Percentiles rank a stretch among this genome's conserved stretches.
Evolutionary conservation across 768 basidiomycete species (phyloP).

Genomic region (Xerocomus spinulosus): DNA sequence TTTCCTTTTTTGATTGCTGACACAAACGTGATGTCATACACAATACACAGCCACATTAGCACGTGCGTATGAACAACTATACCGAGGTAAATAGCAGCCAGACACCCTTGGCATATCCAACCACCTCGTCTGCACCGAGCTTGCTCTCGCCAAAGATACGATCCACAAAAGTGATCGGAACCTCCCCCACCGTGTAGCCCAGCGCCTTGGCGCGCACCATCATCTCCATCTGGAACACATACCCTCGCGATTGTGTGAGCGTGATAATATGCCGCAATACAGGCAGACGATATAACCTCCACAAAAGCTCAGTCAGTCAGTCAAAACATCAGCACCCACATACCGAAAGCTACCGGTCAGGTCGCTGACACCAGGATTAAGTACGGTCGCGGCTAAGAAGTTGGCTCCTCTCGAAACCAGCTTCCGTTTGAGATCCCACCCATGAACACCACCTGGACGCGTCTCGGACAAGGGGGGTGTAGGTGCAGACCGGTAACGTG

Average conservation of each 20-base stretch:
- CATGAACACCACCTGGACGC: slow-evolving; percentile 80
- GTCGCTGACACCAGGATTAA: slow-evolving; percentile 84
- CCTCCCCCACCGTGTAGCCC: slow-evolving; percentile 83
- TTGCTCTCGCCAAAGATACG: slow-evolving; percentile 93
- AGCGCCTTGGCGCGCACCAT: slow-evolving; percentile 84
- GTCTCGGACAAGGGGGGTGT: slow-evolving; percentile 55
- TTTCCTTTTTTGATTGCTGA: slow-evolving; percentile 15
- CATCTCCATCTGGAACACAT: slow-evolving; percentile 99
- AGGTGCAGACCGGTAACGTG: slow-evolving; percentile 69
- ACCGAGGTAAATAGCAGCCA: slow-evolving; percentile 74
- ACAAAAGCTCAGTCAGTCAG: not conserved
- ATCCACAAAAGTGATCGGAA: slow-evolving; percentile 94
- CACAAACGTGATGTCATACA: slow-evolving; percentile 22
- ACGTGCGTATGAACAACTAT: slow-evolving; percentile 32
- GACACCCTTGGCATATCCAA: slow-evolving; percentile 82
- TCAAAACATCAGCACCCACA: slow-evolving; percentile 16
- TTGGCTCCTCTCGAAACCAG: slow-evolving; percentile 86
- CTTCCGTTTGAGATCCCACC: slow-evolving; percentile 90
- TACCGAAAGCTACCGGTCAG: slow-evolving; percentile 88
- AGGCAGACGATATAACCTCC: slow-evolving; percentile 68
- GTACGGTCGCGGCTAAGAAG: slow-evolving; percentile 80
- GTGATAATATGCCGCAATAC: slow-evolving; percentile 83
- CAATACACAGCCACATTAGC: not conserved
- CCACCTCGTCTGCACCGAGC: slow-evolving; percentile 82
- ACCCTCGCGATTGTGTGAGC: slow-evolving; percentile 80